Conservation (phyloP, 768 basidiomycete genomes). For the Cystobasidium ongulense region DNA sequence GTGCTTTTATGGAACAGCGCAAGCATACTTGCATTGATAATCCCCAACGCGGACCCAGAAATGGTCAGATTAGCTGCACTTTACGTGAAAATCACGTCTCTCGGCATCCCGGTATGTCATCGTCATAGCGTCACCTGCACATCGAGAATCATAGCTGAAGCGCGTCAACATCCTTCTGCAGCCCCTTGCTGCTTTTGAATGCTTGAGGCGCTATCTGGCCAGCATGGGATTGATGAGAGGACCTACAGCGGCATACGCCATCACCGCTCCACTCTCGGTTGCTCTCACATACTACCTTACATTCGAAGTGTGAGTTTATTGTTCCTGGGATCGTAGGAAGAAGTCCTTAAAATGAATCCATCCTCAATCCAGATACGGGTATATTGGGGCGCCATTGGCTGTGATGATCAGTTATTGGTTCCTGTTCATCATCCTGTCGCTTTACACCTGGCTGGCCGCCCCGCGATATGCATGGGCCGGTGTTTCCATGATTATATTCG, state of each 20-base stretch:
- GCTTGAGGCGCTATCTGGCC: conserved; percentile 12
- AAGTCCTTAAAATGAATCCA: too few relatives aligned
- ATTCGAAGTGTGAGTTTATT: neutral
- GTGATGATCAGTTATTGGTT: neutral
- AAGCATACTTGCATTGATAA: neutral
- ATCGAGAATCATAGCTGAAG: neutral
- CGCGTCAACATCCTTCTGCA: neutral
- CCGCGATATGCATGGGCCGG: conserved; percentile 25
- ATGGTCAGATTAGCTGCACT: conserved; percentile 6
- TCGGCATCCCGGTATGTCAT: conserved; percentile 12
- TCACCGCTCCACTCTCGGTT: conserved; percentile 1
- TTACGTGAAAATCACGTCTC: conserved; percentile 3
- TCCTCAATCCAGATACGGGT: conserved; percentile 10
- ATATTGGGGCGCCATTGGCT: conserved; percentile 12
- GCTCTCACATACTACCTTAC: conserved; percentile 6
- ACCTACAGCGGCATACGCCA: conserved; percentile 5
- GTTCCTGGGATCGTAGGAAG: too few relatives aligned
- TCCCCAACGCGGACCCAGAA: conserved; percentile 9
- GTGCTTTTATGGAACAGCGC: neutral
- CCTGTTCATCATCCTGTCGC: neutral
- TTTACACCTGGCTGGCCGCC: neutral
- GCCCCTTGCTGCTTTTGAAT: conserved; percentile 13
- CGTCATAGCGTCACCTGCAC: neutral
- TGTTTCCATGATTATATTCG: neutral
- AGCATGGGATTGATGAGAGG: conserved; percentile 8